These are phyloP conservation scores for Apophysomyces variabilis DNA, from an alignment of 371 early-diverging fungal species.

Conservation along the genomic window DNA sequence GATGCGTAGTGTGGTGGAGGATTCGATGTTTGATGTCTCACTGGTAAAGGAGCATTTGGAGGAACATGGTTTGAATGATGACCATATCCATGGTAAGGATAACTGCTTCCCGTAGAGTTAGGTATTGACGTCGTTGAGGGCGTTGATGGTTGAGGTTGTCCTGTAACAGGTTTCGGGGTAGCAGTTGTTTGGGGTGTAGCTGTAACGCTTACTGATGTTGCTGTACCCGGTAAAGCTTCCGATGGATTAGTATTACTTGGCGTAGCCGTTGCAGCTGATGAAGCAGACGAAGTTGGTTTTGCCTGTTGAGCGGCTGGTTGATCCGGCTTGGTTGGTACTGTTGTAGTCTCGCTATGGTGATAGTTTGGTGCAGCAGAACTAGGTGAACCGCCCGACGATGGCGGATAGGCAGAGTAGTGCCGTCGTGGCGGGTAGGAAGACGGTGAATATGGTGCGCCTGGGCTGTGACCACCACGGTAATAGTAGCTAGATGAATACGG, in stretches of 20 bases:
- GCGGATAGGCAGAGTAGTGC: constrained; percentile 18
- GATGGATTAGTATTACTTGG: neutral
- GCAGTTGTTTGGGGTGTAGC: neutral
- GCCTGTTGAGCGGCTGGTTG: neutral
- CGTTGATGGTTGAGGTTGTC: constrained; percentile 19
- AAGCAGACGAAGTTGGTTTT: neutral
- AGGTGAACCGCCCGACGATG: constrained; percentile 9
- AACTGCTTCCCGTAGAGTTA: constrained; percentile 10
- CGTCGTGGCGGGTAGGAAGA: constrained; percentile 22
- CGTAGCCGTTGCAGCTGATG: constrained; percentile 16
- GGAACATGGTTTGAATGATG: constrained; percentile 18
- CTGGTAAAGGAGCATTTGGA: constrained; percentile 3
- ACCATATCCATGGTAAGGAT: neutral
- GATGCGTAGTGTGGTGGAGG: constrained; percentile 17
- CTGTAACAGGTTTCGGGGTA: constrained; percentile 4
- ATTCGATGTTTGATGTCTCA: constrained; percentile 19
- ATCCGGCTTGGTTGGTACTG: neutral
- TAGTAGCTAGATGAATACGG: constrained; percentile 13
- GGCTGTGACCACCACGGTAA: constrained; percentile 14
- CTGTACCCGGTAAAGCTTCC: constrained; percentile 1
- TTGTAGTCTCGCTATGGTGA: neutral
- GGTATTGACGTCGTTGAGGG: constrained; percentile 27
- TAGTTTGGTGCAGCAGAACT: constrained; percentile 6
- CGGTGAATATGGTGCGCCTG: constrained; percentile 14
- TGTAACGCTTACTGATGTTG: constrained; percentile 10